Evolutionary conservation across 2,329 filamentous ascomycete genomes (phyloP).

Genomic region (Alternaria viburni): DNA sequence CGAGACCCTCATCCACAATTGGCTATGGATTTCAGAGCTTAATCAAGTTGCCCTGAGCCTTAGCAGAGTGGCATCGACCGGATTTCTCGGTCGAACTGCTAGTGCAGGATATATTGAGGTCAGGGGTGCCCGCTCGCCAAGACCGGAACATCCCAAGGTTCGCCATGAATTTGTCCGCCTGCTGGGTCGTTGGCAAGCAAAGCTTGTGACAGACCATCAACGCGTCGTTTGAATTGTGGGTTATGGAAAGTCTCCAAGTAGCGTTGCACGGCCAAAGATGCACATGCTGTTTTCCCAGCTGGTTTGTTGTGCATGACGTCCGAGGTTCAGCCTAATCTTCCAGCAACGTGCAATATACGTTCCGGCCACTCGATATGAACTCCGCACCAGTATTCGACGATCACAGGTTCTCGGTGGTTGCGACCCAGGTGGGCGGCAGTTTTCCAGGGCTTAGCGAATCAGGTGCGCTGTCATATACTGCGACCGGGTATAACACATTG

Average conservation of each 20-base stretch:
- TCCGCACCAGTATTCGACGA: slow-evolving; percentile 4
- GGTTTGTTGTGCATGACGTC: slow-evolving; percentile 8
- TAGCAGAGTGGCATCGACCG: slow-evolving; percentile 31
- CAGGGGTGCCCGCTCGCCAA: slow-evolving; percentile 12
- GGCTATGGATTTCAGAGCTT: slow-evolving; percentile 29
- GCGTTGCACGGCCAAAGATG: neutral
- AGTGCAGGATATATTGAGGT: slow-evolving; percentile 13
- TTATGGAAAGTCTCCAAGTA: neutral
- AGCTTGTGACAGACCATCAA: neutral
- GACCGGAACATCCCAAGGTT: neutral
- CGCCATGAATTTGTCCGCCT: slow-evolving; percentile 5
- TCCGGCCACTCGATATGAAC: slow-evolving; percentile 24
- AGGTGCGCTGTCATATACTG: slow-evolving; percentile 6
- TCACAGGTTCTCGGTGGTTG: slow-evolving; percentile 6
- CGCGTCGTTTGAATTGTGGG: neutral
- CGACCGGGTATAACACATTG: slow-evolving; percentile 21
- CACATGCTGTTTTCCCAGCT: neutral
- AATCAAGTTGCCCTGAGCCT: slow-evolving; percentile 21
- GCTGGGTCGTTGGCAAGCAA: neutral
- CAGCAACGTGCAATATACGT: slow-evolving; percentile 34
- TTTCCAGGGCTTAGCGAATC: slow-evolving; percentile 16
- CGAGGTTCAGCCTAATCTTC: slow-evolving; percentile 40
- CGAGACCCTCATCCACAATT: slow-evolving; percentile 33
- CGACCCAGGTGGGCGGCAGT: slow-evolving; percentile 17
- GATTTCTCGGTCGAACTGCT: slow-evolving; percentile 20